phyloP scores from a whole-genome alignment of 2,329 filamentous ascomycete genomes.

The Aspergillus fructus region DNA sequence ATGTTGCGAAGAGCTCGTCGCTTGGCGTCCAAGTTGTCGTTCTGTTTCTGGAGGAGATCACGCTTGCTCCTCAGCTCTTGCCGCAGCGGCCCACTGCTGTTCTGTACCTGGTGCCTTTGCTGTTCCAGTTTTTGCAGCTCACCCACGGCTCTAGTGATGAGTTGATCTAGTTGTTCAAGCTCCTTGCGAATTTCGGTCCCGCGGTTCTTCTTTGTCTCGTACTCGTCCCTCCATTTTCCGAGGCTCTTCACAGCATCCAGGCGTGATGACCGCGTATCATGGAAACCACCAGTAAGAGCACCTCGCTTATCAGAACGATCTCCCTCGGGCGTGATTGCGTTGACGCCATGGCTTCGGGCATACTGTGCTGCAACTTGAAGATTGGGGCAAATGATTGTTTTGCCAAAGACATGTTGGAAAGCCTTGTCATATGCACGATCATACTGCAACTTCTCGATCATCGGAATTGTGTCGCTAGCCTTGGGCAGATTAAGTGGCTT shows the following conservation, averaged over 20 bases:
- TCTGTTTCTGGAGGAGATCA: constrained; percentile 71
- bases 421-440: constrained; percentile 76
- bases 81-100: constrained; percentile 76
- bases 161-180: constrained; percentile 78
- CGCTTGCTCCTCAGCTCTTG: constrained; percentile 74
- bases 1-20: constrained; percentile 64
- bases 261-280: constrained; percentile 81
- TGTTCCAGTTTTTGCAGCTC: constrained; percentile 82
- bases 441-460: constrained; percentile 81
- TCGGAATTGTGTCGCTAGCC: constrained; percentile 80
- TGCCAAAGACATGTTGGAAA: constrained; percentile 93
- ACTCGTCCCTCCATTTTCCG: constrained; percentile 71
- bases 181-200: constrained; percentile 66
- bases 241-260: constrained; percentile 79
- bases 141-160: constrained; percentile 82
- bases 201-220: constrained; percentile 65
- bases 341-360: constrained; percentile 84
- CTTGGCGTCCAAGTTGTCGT: constrained; percentile 71
- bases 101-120: constrained; percentile 72
- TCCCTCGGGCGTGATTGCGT: constrained; percentile 91
- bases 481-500: constrained; percentile 75
- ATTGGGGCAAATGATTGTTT: constrained; percentile 90
- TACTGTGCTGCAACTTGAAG: constrained; percentile 86
- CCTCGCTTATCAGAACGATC: constrained; percentile 94
- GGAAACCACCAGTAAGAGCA: constrained; percentile 90